Evolutionary conservation across 2,329 filamentous ascomycete species (phyloP).

Genomic region (Fulvia fulva): DNA sequence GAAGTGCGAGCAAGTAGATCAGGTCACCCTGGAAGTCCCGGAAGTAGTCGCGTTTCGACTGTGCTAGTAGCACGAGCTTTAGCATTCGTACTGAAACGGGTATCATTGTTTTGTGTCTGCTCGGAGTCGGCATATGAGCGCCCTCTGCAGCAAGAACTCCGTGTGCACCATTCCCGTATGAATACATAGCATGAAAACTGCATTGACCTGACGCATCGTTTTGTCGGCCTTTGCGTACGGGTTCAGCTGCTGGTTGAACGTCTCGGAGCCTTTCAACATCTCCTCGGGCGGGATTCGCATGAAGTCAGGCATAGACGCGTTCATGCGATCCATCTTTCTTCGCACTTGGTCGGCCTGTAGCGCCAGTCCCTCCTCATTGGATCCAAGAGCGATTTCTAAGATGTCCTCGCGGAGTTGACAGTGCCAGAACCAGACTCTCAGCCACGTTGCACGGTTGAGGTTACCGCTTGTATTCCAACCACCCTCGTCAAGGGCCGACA

Average conservation of each 20-base stretch:
- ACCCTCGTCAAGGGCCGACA: conserved; percentile 43
- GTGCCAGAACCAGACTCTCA: conserved; percentile 47
- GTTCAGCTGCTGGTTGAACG: conserved; percentile 2
- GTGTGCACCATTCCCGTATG: conserved; percentile 49
- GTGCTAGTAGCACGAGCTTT: conserved; percentile 34
- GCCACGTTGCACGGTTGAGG: conserved; percentile 44
- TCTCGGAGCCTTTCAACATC: conserved; percentile 20
- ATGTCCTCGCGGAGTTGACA: conserved; percentile 56
- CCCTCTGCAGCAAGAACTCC: conserved; percentile 56
- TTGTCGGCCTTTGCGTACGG: conserved; percentile 15
- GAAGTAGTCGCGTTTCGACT: conserved; percentile 39
- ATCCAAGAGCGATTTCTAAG: conserved; percentile 53
- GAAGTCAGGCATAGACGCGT: conserved; percentile 32
- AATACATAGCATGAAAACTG: conserved; percentile 41
- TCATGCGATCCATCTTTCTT: conserved; percentile 39
- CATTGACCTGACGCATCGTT: conserved; percentile 35
- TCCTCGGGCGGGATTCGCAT: conserved; percentile 30
- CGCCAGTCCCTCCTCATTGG: conserved; percentile 37
- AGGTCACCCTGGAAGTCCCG: conserved; percentile 43
- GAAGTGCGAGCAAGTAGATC: conserved; percentile 35
- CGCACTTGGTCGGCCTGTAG: conserved; percentile 37
- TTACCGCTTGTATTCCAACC: conserved; percentile 52
- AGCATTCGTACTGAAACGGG: conserved; percentile 38
- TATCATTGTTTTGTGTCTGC: conserved; percentile 35
- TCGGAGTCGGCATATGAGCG: conserved; percentile 47